Evolutionary conservation across 495 filamentous ascomycete species (phyloP), one percentile per base, ranked within the genome.

Genomic region (Penicillium goetzii): DNA sequence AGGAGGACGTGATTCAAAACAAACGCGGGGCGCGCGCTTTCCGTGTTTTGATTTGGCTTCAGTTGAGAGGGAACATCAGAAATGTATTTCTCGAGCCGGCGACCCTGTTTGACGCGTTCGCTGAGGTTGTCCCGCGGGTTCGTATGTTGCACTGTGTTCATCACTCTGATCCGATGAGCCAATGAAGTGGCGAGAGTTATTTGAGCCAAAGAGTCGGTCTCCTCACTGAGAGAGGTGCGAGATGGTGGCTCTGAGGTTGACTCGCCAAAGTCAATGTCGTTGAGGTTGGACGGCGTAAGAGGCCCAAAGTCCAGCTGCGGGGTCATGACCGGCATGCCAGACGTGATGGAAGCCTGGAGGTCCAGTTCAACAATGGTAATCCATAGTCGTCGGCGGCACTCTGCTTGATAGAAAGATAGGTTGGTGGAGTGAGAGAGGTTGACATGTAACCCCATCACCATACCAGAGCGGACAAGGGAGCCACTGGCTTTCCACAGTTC

Each of bases 391-490:
- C 76, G 67, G 38, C 80, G 65, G 15, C 67, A 63, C 53, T 82
- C 80, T 12, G 67, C 70, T 23, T 77, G 68, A 49, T 73, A 80
- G 19, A 56, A 59, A 0, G 76, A 71, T 17, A 74, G 47, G 4
- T 25, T 55, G 9, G 63, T 47, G 36, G 58, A 63, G 21, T 52
- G 62, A 33, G 69, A 72, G 0, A 84, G 82, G 60, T 88, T 83
- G 3, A 81, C 75, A 62, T 90, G 86, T 21, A 89, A 75, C 10
- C 86, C 88, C 73, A 89, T 84, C 19, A 79, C 77, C 68, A 88
- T 82, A 11, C 86, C 86, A 8, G 78, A 80, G 40, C 87, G 78
- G 7, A 88, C 66, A 1, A 89, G 66, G 2, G 78, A 66, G 0
- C 87, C 87, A 6, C 81, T 81, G 11, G 79, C 78, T 34, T 82